Evolutionary conservation across 495 filamentous ascomycete genomes (phyloP), one percentile per base, ranked within the genome.

Genomic region (Apiosordaria backusii): DNA sequence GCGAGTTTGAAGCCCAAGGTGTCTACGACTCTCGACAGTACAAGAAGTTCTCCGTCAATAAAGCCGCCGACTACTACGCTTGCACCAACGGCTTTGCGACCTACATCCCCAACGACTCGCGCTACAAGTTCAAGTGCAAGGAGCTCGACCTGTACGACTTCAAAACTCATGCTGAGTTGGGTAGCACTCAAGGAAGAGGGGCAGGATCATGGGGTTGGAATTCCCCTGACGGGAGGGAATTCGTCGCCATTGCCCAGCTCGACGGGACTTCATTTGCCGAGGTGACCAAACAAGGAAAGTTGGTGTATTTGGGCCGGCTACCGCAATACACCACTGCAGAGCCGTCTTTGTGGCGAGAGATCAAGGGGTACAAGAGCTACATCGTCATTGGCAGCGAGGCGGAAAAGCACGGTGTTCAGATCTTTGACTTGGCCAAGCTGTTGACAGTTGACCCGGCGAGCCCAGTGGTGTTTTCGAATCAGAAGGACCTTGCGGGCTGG

Each of bases 181-280:
- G 84, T 10, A 84, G 79, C 65, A 69, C 64, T 25, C 68, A 62
- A n/a, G 78, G 77, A 50, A 70, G 73, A 61, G 79, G 79, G 18
- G 70, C 79, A n/a, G 74, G 73, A 6, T 80, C 78, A 0, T 82
- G 79, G 80, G 85, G 84, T 1, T 87, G 86, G 85, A 86, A 85
- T 0, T 83, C 80, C 7, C 69, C 72, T 0, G 75, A 80, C 18
- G 85, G 84, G 16, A 80, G 85, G 15, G 85, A 88, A 64, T 83
- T 88, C 71, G 77, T 84, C 35, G 84, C 82, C 45, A 80, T 88
- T 55, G 85, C 79, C 4, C 85, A 88, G 67, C 74, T 76, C 26
- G 86, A 87, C 63, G 86, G 85, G 19, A 72, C 86, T 1, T 80
- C 86, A 0, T 87, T 88, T 64, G 80, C 80, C 23, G 84, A 87